Conservation (phyloP, 352 stramenopile species). For the Pythium monospermum region DNA sequence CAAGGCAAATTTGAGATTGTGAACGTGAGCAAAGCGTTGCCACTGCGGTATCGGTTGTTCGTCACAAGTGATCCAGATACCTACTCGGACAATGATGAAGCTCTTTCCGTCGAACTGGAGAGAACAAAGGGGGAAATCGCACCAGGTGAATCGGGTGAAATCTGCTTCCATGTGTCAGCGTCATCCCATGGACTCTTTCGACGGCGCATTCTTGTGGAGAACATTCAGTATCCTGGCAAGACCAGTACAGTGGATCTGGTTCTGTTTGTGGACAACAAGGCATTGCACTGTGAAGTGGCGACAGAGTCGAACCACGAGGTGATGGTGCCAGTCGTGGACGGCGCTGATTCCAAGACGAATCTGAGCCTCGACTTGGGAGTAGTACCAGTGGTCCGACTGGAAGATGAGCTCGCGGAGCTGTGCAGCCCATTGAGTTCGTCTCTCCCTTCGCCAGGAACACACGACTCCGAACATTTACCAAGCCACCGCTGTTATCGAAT, state of each 20-base stretch:
- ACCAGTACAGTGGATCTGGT: constrained; percentile 71
- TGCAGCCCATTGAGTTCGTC: not conserved
- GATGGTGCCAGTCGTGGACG: too few relatives aligned
- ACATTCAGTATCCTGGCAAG: constrained; percentile 77
- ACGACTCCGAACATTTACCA: constrained; percentile 26
- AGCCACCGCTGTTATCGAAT: constrained; percentile 57
- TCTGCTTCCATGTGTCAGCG: constrained; percentile 63
- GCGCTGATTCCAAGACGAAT: too few relatives aligned
- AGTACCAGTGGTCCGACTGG: constrained; percentile 66
- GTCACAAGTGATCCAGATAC: constrained; percentile 49
- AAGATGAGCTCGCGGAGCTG: constrained; percentile 39
- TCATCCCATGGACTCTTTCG: constrained; percentile 74
- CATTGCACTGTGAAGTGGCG: constrained; percentile 21
- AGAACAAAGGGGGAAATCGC: constrained; percentile 71
- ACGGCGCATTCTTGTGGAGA: constrained; percentile 78
- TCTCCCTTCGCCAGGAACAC: not conserved
- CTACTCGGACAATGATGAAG: constrained; percentile 79
- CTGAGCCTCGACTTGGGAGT: constrained; percentile 54
- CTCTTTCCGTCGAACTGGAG: constrained; percentile 58
- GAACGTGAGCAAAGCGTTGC: constrained; percentile 79
- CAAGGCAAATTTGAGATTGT: constrained; percentile 71
- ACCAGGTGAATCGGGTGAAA: constrained; percentile 41
- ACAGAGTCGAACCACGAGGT: too few relatives aligned
- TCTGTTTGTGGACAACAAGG: constrained; percentile 78
- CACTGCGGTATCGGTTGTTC: constrained; percentile 70